Evolutionary conservation across 139 green algal genomes (phyloP), one percentile per base, ranked within the genome.

Genomic region (Cymbomonas tetramitiformis): DNA sequence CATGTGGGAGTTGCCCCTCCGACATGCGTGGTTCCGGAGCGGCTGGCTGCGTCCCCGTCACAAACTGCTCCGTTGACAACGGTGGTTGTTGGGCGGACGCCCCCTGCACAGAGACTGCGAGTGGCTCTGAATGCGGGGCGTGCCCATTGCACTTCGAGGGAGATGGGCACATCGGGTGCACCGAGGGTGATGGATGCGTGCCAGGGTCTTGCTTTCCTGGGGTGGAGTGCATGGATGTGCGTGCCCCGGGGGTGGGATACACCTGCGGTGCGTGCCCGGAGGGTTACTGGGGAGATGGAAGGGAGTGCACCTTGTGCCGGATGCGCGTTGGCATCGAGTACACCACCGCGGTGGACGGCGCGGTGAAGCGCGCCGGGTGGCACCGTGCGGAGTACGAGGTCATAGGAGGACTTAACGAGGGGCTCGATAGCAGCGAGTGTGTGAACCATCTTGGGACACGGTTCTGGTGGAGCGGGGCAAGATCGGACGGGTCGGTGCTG

Each of bases 241-340:
- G 12, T n/a, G 19, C 23, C 12, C n/a, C n/a, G 48, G 15, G 26
- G 8, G 15, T 46, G 10, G 48, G 48, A 7, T 58, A 47, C 51
- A n/a, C 8, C 9, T 58, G 51, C 51, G 51, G 30, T 21, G 26
- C 8, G 30, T 58, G 51, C 51, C 51, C 51, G 18, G 25, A 28
- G 9, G 51, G 51, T 18, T 47, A 32, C 4, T 33, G 30, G 4
- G 28, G 28, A n/a, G 30, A 58, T 33, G 51, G 51, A 15, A 10
- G 25, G 30, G 46, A 31, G 32, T 58, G 51, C 51, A 23, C 10
- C 21, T 5, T 50, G 41, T 50, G 41, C 41, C 26, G 21, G 7
- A 50, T 50, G 41, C 5, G 6, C 41, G 41, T 9, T 21, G 29
- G 9, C 41, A 50, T 50, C 41, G 8, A 21, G 41, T 21, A 5